These are phyloP conservation scores for Zymoseptoria ardabiliae DNA, from an alignment of 2,329 filamentous ascomycete genomes.

Conservation along the genomic window DNA sequence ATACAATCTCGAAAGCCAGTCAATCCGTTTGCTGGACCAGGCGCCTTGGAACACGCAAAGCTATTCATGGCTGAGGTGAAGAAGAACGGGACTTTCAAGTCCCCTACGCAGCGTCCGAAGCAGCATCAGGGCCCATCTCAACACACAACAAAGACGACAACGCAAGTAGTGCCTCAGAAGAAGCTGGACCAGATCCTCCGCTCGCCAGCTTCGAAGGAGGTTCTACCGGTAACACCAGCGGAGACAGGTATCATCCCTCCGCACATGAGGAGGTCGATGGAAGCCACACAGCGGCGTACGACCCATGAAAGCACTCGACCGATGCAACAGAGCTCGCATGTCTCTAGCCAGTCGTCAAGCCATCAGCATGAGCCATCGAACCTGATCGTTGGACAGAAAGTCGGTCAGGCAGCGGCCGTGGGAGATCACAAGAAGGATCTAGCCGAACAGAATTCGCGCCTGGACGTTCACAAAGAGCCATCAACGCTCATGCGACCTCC, in stretches of 20 bases:
- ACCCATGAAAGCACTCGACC: background rate
- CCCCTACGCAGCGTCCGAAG: background rate
- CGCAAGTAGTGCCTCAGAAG: background rate
- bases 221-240: background rate
- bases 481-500: background rate
- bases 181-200: background rate
- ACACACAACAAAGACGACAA: background rate
- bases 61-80: background rate
- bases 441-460: background rate
- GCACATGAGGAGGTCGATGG: background rate
- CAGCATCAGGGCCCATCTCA: background rate
- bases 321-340: background rate
- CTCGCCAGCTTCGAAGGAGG: background rate
- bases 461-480: background rate
- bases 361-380: background rate
- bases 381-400: background rate
- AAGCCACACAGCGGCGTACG: background rate
- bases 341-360: background rate
- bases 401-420: background rate
- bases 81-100: background rate
- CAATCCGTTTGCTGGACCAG: background rate
- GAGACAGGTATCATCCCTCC: background rate
- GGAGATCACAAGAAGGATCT: background rate
- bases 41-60: background rate
- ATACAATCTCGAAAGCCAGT: background rate